Conservation (phyloP, 495 filamentous ascomycete species). For the Astrothelium subdiscretum region DNA sequence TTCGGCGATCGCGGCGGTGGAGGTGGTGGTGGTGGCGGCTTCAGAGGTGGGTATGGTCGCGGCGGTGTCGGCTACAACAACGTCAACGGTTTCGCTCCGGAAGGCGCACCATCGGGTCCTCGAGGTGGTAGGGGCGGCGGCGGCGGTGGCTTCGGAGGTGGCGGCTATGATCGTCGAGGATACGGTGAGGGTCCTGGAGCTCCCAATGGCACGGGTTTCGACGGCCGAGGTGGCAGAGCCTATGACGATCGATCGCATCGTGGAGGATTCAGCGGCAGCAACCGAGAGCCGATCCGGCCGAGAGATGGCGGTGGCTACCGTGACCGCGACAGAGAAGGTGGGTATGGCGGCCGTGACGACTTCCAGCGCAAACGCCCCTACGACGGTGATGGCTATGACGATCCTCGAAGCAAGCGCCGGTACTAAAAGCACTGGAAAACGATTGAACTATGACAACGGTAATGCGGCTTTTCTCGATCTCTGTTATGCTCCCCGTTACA, state of each 20-base stretch:
- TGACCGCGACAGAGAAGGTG: conserved; percentile 41
- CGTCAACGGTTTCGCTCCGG: conserved; percentile 38
- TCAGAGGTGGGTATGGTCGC: conserved; percentile 23
- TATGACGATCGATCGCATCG: conserved; percentile 36
- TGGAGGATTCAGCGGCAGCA: conserved; percentile 45
- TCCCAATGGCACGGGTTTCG: conserved; percentile 37
- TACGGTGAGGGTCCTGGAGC: conserved; percentile 2
- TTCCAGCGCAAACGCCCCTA: conserved; percentile 45
- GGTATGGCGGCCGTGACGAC: conserved; percentile 44
- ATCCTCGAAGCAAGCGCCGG: conserved; percentile 55
- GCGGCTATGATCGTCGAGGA: conserved; percentile 46
- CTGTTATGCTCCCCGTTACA: not conserved
- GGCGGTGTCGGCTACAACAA: conserved; percentile 24
- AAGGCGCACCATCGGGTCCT: conserved; percentile 73
- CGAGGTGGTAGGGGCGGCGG: conserved; percentile 42
- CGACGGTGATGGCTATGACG: conserved; percentile 56
- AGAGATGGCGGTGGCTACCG: conserved; percentile 32
- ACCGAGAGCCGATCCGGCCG: conserved; percentile 56
- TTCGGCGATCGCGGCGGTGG: conserved; percentile 37
- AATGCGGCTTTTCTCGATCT: not conserved
- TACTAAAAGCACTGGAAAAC: not conserved
- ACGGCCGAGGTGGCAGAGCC: conserved; percentile 46
- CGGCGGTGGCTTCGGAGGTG: conserved; percentile 32
- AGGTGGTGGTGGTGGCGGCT: conserved; percentile 35
- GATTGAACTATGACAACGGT: not conserved